Evolutionary conservation across 305 asterid genomes (phyloP).

Genomic region (Fraxinus sp.): DNA sequence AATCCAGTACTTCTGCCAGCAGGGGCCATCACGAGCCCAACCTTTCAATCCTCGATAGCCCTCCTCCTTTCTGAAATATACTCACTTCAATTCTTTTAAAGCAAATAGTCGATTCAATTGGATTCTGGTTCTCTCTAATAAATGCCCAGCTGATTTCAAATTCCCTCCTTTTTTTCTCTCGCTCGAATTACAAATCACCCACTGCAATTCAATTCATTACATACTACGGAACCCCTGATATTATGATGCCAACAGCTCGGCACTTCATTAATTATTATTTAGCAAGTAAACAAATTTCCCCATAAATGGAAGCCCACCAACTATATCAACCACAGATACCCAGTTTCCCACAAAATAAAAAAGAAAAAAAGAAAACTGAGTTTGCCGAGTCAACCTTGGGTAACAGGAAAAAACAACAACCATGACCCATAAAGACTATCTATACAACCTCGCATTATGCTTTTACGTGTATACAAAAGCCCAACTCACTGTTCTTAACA

Average conservation of each 20-base stretch:
- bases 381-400: slow-evolving; percentile 37
- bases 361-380: neutral
- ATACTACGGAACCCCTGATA: slow-evolving; percentile 36
- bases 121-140: too few species aligned
- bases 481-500: slow-evolving; percentile 12
- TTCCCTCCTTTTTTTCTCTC: neutral
- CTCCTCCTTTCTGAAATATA: too few species aligned
- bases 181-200: neutral
- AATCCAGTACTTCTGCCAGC: neutral
- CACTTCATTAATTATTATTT: slow-evolving; percentile 37
- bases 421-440: slow-evolving; percentile 39
- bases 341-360: slow-evolving; percentile 23
- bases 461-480: slow-evolving; percentile 30
- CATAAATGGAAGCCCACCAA: slow-evolving; percentile 59
- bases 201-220: slow-evolving; percentile 28
- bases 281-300: slow-evolving; percentile 36
- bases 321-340: slow-evolving; percentile 51
- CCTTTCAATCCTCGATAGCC: too few species aligned
- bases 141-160: too few species aligned
- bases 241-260: slow-evolving; percentile 41
- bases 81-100: too few species aligned
- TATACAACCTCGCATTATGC: slow-evolving; percentile 43
- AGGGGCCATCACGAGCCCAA: too few species aligned
- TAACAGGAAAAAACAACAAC: slow-evolving; percentile 30
- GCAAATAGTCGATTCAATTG: too few species aligned